Conservation (phyloP, 2,329 filamentous ascomycete species). For the Colletotrichum orchidophilum region DNA sequence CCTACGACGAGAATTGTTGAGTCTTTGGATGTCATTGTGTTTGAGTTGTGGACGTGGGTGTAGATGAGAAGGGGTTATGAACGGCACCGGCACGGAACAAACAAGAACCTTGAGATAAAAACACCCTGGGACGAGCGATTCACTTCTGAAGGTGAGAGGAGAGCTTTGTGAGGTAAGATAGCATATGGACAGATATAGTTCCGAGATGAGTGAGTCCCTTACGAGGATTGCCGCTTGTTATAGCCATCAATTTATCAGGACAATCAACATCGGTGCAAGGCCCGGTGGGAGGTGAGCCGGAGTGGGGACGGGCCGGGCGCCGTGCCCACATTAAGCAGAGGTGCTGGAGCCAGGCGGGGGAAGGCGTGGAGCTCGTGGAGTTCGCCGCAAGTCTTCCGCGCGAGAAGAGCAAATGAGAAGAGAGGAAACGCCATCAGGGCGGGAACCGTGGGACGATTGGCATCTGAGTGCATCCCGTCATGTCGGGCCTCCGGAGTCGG, state of each 20-base stretch:
- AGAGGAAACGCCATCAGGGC: neutral
- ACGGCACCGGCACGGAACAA: neutral
- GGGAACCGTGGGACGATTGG: neutral
- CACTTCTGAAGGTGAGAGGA: no score
- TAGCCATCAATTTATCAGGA: neutral
- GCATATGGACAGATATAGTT: no score
- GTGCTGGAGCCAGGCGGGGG: neutral
- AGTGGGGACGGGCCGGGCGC: neutral
- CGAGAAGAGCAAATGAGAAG: neutral
- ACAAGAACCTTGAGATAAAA: no score
- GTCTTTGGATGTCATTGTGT: conserved; percentile 10
- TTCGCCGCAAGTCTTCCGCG: neutral
- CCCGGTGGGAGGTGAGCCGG: neutral
- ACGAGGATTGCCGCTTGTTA: neutral
- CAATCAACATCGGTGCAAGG: neutral
- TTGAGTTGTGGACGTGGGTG: neutral
- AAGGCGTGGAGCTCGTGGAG: no score
- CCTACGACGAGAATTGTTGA: conserved; percentile 42
- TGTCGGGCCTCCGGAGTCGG: neutral
- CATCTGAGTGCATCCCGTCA: neutral
- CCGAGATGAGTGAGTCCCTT: neutral
- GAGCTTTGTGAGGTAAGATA: no score
- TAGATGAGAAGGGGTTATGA: neutral
- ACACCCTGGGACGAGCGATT: no score
- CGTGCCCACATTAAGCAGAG: neutral